Evolutionary conservation across 768 basidiomycete genomes (phyloP).

Genomic region (Auriscalpium microsporum): DNA sequence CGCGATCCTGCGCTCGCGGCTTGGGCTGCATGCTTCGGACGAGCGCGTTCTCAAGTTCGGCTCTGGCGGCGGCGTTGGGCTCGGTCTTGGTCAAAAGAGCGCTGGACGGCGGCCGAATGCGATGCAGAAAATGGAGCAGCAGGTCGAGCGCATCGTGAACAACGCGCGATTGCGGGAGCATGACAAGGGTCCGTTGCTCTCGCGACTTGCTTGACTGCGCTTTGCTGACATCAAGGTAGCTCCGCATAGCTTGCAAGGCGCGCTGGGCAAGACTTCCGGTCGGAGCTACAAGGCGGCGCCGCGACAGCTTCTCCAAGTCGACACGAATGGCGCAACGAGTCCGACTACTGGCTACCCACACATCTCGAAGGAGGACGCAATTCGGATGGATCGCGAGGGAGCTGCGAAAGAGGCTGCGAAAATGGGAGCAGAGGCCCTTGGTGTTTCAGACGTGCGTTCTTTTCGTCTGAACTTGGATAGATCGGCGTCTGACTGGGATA

Average conservation of each 20-base stretch:
- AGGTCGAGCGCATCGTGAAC: conserved; percentile 93
- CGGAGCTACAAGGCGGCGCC: conserved; percentile 96
- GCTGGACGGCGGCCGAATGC: conserved; percentile 69
- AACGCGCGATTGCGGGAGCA: conserved; percentile 82
- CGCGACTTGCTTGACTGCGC: conserved; percentile 17
- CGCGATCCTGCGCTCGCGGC: conserved; percentile 69
- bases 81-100: conserved; percentile 66
- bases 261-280: conserved; percentile 89
- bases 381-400: conserved; percentile 37
- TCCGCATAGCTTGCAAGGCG: conserved; percentile 78
- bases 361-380: conserved; percentile 46
- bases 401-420: conserved; percentile 69
- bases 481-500: neutral
- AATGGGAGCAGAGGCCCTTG: conserved; percentile 63
- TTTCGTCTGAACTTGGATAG: neutral
- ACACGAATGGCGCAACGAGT: conserved; percentile 37
- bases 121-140: conserved; percentile 89
- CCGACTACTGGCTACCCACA: conserved; percentile 37
- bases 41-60: conserved; percentile 83
- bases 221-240: conserved; percentile 30
- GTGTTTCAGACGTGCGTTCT: conserved; percentile 41
- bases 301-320: conserved; percentile 88
- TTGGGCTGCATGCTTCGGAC: conserved; percentile 64
- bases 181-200: conserved; percentile 53
- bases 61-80: conserved; percentile 74